Evolutionary conservation across 1,284 basidiomycete species (phyloP).

Genomic region (Hypsizygus ulmarius): DNA sequence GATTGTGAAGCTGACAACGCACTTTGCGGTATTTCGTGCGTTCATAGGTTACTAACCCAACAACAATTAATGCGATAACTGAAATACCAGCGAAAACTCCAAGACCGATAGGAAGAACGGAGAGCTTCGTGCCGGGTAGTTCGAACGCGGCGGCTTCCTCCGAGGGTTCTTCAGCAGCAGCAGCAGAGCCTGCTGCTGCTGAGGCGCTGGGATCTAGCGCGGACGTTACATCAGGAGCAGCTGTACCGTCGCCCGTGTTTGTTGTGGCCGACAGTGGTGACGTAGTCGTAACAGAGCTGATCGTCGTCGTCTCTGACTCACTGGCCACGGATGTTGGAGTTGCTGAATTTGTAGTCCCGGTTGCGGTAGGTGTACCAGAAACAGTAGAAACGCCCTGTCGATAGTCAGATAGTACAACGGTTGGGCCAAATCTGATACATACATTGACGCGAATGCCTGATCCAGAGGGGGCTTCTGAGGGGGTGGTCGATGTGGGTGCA

Average conservation of each 20-base stretch:
- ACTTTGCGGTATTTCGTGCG: conserved; percentile 80
- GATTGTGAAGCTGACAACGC: conserved; percentile 19
- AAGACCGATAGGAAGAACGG: conserved; percentile 77
- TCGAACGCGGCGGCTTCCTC: conserved; percentile 47
- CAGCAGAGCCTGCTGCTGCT: conserved; percentile 31
- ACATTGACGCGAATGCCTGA: conserved; percentile 20
- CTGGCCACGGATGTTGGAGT: conserved; percentile 21
- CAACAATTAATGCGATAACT: conserved; percentile 73
- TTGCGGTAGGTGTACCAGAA: conserved; percentile 17
- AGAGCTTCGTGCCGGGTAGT: conserved; percentile 68
- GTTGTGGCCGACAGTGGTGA: neutral
- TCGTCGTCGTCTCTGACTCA: conserved; percentile 4
- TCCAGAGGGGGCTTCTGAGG: conserved; percentile 16
- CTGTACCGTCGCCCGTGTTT: conserved; percentile 15
- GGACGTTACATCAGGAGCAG: conserved; percentile 20
- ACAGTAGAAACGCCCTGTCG: conserved; percentile 29
- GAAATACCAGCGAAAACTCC: conserved; percentile 81
- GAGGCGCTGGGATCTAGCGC: conserved; percentile 23
- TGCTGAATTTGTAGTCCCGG: conserved; percentile 21
- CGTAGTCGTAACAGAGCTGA: neutral
- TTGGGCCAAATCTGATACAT: conserved; percentile 8
- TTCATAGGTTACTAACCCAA: conserved; percentile 79
- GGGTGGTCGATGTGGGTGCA: conserved; percentile 16
- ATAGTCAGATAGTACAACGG: neutral
- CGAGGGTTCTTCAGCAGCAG: conserved; percentile 39